Evolutionary conservation across 257 asterid genomes (phyloP), one percentile per base, ranked within the genome.

Genomic region (Solanum bulbocastanum): DNA sequence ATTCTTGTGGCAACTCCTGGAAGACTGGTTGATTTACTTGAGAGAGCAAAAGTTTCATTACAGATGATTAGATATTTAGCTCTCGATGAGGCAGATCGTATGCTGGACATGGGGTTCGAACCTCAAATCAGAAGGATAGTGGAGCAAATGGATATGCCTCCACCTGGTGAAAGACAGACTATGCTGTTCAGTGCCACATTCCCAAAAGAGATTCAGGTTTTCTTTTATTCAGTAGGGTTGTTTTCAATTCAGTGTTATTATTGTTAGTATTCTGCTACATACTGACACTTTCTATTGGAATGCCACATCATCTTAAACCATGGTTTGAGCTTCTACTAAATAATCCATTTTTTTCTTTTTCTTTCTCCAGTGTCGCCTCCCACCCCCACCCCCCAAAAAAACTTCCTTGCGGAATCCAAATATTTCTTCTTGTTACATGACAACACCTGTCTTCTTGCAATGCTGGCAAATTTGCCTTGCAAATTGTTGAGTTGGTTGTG

Each of bases 1-100:
- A 95, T 96, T 93, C 92, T 96, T 91, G 98, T 96, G 91, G 98
- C 98, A 73, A 96, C 98, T 75, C 98, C 98, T 35, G 98, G 98
- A 82, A 92, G 98, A 92, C 91, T 96, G 91, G 98, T 96, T n/a
- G 98, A 96, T 90, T 88, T 96, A 93, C 96, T 96, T 60, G 99
- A 96, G 92, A 93, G 99, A 90, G 99, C 97, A 86, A 95, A 91
- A 91, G 97, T 95, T 83, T 93, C 98, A 75, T 90, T 96, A 87
- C 92, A 94, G 89, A 92, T 94, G 98, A 94, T 96, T 68, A 92
- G 94, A 89, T 96, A 94, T 88, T 92, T 96, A 91, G 99, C 99
- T 89, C 98, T 95, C 87, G 99, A 96, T 83, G 99, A 96, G 92
- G 99, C 99, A 27, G 99, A 96, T 89, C 91, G 99, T 87, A 96